A percentile compares a stretch with the other conserved stretches of the same genome.
Conservation (phyloP, 2,329 filamentous ascomycete genomes). For the Dothideomycetes sp. region DNA sequence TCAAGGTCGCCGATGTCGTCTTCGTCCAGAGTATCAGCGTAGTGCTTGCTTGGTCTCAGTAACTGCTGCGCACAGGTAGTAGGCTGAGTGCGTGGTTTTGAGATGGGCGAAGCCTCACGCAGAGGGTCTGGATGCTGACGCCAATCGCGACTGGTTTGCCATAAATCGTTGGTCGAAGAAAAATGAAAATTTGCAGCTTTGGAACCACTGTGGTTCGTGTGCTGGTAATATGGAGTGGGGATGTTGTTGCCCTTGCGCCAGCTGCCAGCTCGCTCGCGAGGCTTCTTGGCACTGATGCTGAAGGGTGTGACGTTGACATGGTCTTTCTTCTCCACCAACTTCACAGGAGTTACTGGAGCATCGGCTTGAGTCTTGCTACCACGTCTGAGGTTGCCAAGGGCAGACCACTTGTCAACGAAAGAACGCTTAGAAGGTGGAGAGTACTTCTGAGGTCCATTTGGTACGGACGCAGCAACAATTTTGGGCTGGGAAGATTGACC, state of each 20-base stretch:
- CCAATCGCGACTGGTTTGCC: constrained; percentile 39
- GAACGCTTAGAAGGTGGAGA: constrained; percentile 57
- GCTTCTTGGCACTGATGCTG: constrained; percentile 22
- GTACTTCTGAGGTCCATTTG: constrained; percentile 35
- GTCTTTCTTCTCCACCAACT: constrained; percentile 19
- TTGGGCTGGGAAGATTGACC: constrained; percentile 20
- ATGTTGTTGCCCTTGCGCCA: constrained; percentile 22
- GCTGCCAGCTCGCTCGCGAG: constrained; percentile 19
- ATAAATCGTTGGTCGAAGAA: constrained; percentile 15
- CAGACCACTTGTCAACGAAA: constrained; percentile 76
- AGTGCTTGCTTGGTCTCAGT: constrained; percentile 18
- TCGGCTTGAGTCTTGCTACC: constrained; percentile 43
- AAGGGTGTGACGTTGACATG: constrained; percentile 20
- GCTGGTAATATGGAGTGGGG: constrained; percentile 16
- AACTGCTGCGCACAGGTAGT: constrained; percentile 11
- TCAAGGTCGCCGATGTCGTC: constrained; percentile 73
- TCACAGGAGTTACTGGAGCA: constrained; percentile 14
- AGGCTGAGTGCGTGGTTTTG: constrained; percentile 9
- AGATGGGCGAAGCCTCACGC: constrained; percentile 9
- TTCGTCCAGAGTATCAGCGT: constrained; percentile 14
- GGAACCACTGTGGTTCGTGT: constrained; percentile 23
- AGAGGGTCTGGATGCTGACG: constrained; percentile 26
- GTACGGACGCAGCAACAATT: constrained; percentile 18
- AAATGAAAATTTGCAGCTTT: constrained; percentile 18
- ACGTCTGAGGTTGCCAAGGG: constrained; percentile 72